Base-by-base conservation (phyloP, 441 rosid genomes). In the Populus hybrid region DNA sequence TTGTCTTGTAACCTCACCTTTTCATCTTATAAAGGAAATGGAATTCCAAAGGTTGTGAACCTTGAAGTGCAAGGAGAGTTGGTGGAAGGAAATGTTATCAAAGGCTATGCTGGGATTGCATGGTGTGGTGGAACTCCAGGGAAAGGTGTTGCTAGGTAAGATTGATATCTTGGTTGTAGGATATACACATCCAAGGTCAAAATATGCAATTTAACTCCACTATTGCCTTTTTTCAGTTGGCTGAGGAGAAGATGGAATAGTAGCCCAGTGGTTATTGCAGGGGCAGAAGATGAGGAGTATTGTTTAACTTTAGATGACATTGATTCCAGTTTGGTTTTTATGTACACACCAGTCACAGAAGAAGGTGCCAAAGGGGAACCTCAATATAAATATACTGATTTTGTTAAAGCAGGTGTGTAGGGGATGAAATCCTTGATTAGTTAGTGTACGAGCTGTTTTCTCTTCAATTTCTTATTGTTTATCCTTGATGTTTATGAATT, bases 91-190 rank as follows among this genome's bases (percentile, higher is more conserved):
- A 91, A 88, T 78, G 71, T 82, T 69, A 74, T 96, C 78, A 91
- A 82, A 79, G 98, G 97, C 70, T 82, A 82, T 73, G 94, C 94
- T 77, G 85, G 87, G 84, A 91, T 96, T 81, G 98, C 99, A 76
- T 96, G 99, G 99, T 93, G 98, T 76, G 98, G 99, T 78, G 99
- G 98, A 81, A 91, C 90, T 79, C 98, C 98, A 3, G 98, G 98
- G 73, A 94, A 90, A 82, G 90, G 98, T 71, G 98, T 92, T 85
- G 89, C 94, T 38, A 96, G 99, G 99, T 93, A 71, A 75, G 80
- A 63, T 73, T 69, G 50, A 64, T 67, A 72, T 36, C 70, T 46
- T 65, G 38, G 70, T 67, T 35, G 46, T 57, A 40, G 21, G 64
- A 24, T 35, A 46, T 40, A 26, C 18, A 26, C 20, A 42, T 30